Evolutionary conservation across 805 yeast species (phyloP).

Genomic region (Zygotorulaspora florentina): DNA sequence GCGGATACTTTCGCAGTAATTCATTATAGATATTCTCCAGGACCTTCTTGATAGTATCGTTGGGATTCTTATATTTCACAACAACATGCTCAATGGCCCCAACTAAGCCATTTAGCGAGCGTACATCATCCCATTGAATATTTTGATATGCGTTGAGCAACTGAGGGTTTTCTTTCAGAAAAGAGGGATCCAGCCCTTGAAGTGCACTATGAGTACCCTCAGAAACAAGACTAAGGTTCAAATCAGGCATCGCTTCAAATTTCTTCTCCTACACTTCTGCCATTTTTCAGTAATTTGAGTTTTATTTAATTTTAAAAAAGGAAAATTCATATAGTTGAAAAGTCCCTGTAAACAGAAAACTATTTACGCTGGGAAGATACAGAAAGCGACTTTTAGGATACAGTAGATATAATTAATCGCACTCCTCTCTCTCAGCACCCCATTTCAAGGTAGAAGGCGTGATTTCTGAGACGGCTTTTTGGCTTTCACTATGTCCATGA

Average conservation of each 20-base stretch:
- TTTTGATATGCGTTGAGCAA: slow-evolving; percentile 21
- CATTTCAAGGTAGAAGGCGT: too few relatives aligned
- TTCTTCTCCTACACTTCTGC: neutral
- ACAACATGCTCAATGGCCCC: slow-evolving; percentile 33
- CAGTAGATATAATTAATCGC: too few relatives aligned
- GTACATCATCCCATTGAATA: slow-evolving; percentile 34
- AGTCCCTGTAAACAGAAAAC: neutral
- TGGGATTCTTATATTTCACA: slow-evolving; percentile 34
- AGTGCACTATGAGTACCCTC: slow-evolving; percentile 4
- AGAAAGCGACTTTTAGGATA: neutral
- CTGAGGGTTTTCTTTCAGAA: slow-evolving; percentile 27
- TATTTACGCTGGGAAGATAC: neutral
- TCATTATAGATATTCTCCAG: slow-evolving; percentile 38
- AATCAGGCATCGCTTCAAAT: neutral
- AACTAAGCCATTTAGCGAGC: slow-evolving; percentile 41
- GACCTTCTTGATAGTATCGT: slow-evolving; percentile 27
- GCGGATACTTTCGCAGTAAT: slow-evolving; percentile 53
- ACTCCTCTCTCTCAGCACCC: too few relatives aligned
- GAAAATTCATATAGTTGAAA: neutral
- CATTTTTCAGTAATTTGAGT: neutral
- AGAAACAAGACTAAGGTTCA: neutral
- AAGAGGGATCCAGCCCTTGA: slow-evolving; percentile 23
- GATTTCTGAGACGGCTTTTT: neutral
- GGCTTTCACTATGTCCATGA: slow-evolving; percentile 16
- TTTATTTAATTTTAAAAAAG: too few relatives aligned